Evolutionary conservation across 2,329 filamentous ascomycete species (phyloP).

Genomic region (Aspergillus fijiensis): DNA sequence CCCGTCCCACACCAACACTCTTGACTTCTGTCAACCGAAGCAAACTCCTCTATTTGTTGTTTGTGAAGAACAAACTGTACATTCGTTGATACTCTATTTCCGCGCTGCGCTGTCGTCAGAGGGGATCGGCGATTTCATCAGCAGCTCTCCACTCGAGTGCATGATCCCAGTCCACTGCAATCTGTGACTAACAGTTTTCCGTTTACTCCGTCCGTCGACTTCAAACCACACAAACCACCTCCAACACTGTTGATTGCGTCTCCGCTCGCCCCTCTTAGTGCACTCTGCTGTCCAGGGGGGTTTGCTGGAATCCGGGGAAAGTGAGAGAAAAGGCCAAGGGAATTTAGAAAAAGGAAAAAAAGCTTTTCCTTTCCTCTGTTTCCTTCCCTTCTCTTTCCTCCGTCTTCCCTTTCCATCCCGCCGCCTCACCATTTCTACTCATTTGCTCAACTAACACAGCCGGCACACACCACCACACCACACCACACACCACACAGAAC

Average conservation of each 20-base stretch:
- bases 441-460: background rate
- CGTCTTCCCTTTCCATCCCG: conserved; percentile 15
- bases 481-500: background rate
- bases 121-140: background rate
- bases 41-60: too few species aligned
- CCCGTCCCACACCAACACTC: background rate
- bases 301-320: conserved; percentile 35
- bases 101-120: background rate
- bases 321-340: background rate
- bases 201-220: conserved; percentile 7
- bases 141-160: conserved; percentile 10
- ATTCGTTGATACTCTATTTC: background rate
- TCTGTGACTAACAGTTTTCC: conserved; percentile 40
- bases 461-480: background rate
- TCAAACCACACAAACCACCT: conserved; percentile 6
- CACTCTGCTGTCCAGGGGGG: conserved; percentile 17
- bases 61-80: background rate
- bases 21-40: background rate
- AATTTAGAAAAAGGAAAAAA: conserved; percentile 15
- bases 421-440: background rate
- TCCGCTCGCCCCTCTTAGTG: conserved; percentile 24
- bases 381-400: conserved; percentile 12
- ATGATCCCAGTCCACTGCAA: conserved; percentile 20
- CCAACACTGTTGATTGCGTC: conserved; percentile 11
- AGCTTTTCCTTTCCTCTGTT: conserved; percentile 19